A percentile compares a stretch with the other conserved stretches of the same genome.
phyloP scores from a whole-genome alignment of 805 yeast species.

The Peterozyma toletana region DNA sequence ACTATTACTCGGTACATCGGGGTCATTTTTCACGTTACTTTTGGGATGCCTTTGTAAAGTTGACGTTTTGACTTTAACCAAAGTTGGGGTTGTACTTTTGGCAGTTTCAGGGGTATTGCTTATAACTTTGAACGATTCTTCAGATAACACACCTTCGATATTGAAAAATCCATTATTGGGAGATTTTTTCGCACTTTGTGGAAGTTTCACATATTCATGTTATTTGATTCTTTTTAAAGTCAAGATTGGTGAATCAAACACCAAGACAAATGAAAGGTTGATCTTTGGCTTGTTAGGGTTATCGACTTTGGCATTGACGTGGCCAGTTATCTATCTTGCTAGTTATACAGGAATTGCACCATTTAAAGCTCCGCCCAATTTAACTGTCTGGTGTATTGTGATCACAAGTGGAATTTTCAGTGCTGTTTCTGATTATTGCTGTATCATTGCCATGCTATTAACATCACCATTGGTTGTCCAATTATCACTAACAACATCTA shows the following conservation, averaged over 20 bases:
- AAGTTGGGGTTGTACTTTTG: conserved; percentile 32
- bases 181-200: conserved; percentile 34
- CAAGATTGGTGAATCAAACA: conserved; percentile 35
- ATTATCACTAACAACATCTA: conserved; percentile 41
- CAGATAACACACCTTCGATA: not conserved
- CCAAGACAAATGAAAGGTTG: conserved; percentile 36
- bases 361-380: conserved; percentile 34
- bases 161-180: conserved; percentile 32
- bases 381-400: conserved; percentile 24
- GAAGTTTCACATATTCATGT: conserved; percentile 39
- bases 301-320: conserved; percentile 28
- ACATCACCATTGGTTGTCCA: conserved; percentile 49
- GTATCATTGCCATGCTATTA: conserved; percentile 42
- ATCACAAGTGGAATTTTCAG: conserved; percentile 35
- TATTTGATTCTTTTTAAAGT: conserved; percentile 36
- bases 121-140: conserved; percentile 28
- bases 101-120: conserved; percentile 40
- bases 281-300: conserved; percentile 42
- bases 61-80: conserved; percentile 33
- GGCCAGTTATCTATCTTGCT: conserved; percentile 30
- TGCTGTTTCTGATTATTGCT: conserved; percentile 40
- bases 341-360: conserved; percentile 31
- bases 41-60: conserved; percentile 32
- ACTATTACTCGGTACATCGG: conserved; percentile 42
- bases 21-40: conserved; percentile 42